Evolutionary conservation across 2,329 filamentous ascomycete species (phyloP), one percentile per base, ranked within the genome.

Genomic region (Scedosporium apiospermum): DNA sequence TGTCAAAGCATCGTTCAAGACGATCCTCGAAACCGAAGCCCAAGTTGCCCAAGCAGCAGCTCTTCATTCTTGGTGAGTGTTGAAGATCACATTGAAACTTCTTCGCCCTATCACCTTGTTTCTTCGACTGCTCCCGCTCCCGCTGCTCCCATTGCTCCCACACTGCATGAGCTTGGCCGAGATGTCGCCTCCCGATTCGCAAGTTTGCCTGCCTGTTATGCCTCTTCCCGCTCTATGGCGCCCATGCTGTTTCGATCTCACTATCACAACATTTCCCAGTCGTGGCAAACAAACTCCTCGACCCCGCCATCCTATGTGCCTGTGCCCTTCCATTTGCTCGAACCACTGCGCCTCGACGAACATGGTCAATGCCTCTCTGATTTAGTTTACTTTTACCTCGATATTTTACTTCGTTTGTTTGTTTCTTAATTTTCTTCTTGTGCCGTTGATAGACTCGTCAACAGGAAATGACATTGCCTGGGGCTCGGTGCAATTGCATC

Each of bases 41-140:
- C 27, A 89, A 86, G 78, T 80, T 95, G 79, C 90, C 91, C 0
- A 79, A 84, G 51, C 84, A 87, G 80, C 91, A 96, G 77, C 79
- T 96, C 70, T 77, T 86, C 53, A 92, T 96, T 71, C 77, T 96
- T 66, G 87, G 89, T 92, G 81, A 79, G 82, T 61, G 26, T 62
- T 42, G 18, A 21, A 46, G 6, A 34, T 27, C 3, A 18, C 10
- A 26, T 49, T 38, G 49, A n/a, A 49, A 62, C 30, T 53, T 6
- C 27, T 38, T 18, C 30, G 14, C 21, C 44, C 30, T 41, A 57
- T 58, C 27, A 44, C 49, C 21, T 30, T 44, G 53, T 30, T 14
- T 41, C 44, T 26, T 60, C 18, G 44, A 63, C 10, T 4, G 21
- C 16, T 18, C 30, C 30, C 27, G 27, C 27, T 30, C 42, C 44